Evolutionary conservation across 306 rosid species (phyloP), one percentile per base, ranked within the genome.

Genomic region (Quercus wislizeni): DNA sequence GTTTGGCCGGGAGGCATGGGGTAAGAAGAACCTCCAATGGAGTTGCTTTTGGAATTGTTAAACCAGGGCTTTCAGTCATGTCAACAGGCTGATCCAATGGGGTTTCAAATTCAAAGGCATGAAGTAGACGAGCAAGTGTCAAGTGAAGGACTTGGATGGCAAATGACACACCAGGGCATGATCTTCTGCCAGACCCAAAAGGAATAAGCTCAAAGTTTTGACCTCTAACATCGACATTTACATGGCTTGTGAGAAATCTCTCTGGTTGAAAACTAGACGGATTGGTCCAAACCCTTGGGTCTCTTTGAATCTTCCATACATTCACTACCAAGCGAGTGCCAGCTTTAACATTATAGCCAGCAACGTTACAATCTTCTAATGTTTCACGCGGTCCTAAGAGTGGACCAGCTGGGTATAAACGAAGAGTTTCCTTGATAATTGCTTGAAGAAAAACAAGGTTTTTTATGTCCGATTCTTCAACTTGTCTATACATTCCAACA

Each of bases 401-500:
- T 1, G 93, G 93, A 21, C 84, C 96, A 0, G 93, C 90, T 11
- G 90, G 93, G 63, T 86, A 87, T 6, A 87, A 76, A 12, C 93
- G 80, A 5, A 87, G 74, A 0, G 90, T 82, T 74, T 87, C 90
- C 86, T 89, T 89, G 15, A 89, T 56, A 30, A 87, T 89, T 46
- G 91, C 91, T 78, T 85, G 81, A 25, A 87, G 59, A 82, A 86
- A 90, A 10, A 14, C 25, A 0, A 87, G 80, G 54, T 84, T 82
- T 80, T 57, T 83, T 0, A 83, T 31, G 69, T 91, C 93, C 0
- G 89, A 49, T 8, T 89, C 96, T n/a, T 84, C 86, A 15, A 89
- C 93, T 23, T 13, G 80, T 20, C 87, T 30, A 1, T 79, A 82
- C 63, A 1, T 77, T 1, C 93, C 96, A 21, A 91, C 83, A 11